Conservation (phyloP, 352 stramenopile species). For the Globisporangium camurandrum region DNA sequence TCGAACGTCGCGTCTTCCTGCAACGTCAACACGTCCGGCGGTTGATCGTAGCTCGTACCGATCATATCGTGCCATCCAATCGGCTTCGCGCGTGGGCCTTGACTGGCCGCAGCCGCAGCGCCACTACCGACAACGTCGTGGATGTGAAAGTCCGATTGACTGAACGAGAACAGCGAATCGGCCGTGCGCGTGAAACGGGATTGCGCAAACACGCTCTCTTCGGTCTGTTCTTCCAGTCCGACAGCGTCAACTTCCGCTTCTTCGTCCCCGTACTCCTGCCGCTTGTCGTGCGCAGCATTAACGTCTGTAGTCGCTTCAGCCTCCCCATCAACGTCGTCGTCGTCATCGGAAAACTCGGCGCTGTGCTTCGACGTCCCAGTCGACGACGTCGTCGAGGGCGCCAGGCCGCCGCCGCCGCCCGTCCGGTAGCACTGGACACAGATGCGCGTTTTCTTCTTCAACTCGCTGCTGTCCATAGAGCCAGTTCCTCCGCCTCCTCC, state of each 20-base stretch:
- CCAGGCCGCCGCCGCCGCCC: conserved; percentile 19
- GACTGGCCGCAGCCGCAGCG: neutral
- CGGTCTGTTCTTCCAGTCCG: conserved; percentile 47
- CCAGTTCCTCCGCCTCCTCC: neutral
- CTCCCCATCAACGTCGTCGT: neutral
- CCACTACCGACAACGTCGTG: conserved; percentile 18
- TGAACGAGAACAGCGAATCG: conserved; percentile 25
- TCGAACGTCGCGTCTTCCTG: conserved; percentile 10
- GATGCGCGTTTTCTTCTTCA: conserved; percentile 43
- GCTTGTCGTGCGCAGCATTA: conserved; percentile 12
- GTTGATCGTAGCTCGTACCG: conserved; percentile 4
- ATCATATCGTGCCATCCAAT: conserved; percentile 6
- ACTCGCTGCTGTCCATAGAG: neutral
- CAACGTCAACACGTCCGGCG: conserved; percentile 3
- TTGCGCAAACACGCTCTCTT: conserved; percentile 46
- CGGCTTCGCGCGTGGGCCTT: neutral
- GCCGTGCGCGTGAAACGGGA: conserved; percentile 43
- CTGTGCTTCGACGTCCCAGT: conserved; percentile 8
- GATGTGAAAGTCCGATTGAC: conserved; percentile 13
- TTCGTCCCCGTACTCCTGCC: too few relatives aligned
- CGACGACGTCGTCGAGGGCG: neutral
- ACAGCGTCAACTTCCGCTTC: too few relatives aligned
- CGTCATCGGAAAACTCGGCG: conserved; percentile 13
- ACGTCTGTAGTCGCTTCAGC: too few relatives aligned
- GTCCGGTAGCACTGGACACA: conserved; percentile 42